Conservation (phyloP, 176 grass and related monocot species). For the Eragrostis nindensis region DNA sequence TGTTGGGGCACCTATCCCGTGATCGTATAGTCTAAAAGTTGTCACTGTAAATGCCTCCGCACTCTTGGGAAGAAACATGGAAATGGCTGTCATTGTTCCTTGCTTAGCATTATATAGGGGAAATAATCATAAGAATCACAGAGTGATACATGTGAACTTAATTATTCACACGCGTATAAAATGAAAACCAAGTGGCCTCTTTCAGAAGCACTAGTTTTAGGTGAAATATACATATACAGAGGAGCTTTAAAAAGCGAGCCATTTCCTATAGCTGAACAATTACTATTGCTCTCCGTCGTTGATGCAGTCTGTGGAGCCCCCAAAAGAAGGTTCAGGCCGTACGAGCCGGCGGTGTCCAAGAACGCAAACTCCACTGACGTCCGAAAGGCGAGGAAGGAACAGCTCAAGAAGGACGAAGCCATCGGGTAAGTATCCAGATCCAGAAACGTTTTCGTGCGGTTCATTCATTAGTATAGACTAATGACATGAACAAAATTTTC, state of each 20-base stretch:
- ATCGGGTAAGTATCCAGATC: slow-evolving; percentile 55
- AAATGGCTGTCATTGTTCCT: too few species aligned
- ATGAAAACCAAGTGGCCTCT: background rate
- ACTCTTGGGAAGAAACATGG: too few species aligned
- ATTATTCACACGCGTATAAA: too few species aligned
- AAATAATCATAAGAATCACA: too few species aligned
- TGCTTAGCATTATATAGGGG: too few species aligned
- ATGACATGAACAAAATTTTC: background rate
- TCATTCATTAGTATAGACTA: background rate
- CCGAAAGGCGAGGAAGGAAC: slow-evolving; percentile 85
- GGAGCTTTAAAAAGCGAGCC: background rate
- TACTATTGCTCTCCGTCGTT: background rate
- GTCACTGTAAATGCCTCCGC: too few species aligned
- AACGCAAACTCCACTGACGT: slow-evolving; percentile 53
- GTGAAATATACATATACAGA: too few species aligned
- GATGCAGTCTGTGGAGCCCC: slow-evolving; percentile 86
- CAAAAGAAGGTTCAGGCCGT: slow-evolving; percentile 80
- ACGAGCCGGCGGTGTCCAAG: slow-evolving; percentile 69
- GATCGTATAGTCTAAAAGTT: too few species aligned
- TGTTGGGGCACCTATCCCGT: too few species aligned
- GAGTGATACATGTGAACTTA: too few species aligned
- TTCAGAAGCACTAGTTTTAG: background rate
- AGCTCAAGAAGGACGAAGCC: slow-evolving; percentile 76
- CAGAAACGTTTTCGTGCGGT: background rate
- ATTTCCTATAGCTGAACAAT: background rate